Evolutionary conservation across 2,329 filamentous ascomycete genomes (phyloP), one percentile per base, ranked within the genome.

Genomic region (Aspergillus viridinutans): DNA sequence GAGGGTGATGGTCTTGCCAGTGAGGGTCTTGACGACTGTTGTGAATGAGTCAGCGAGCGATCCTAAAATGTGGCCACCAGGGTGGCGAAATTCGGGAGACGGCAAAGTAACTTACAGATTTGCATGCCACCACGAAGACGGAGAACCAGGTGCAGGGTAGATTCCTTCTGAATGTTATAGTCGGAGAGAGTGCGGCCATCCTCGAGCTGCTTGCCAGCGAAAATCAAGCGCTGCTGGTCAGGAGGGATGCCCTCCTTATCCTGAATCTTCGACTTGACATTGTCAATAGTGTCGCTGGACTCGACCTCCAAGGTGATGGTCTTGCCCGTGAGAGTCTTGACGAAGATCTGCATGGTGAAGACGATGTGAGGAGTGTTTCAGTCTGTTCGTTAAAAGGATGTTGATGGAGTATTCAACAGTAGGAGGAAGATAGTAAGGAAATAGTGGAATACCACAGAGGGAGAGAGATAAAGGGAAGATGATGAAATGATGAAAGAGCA

Each of bases 261-360:
- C 67, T 83, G 81, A 49, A 83, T 83, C 73, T 84, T 84, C 59
- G 78, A 79, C 77, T 83, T 83, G 63, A 82, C 81, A 58, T 81
- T 83, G 64, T 84, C 80, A 76, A 78, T 75, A 56, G 73, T 74
- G 59, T 78, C 76, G 64, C 69, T 73, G 35, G 76, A 78, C 67
- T 79, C 77, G 57, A 80, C 78, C 77, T 81, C 79, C 59, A 76
- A 72, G 59, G 72, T 78, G 74, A 81, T 81, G 65, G 78, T 80
- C 75, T 80, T 86, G 68, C 84, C 84, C 61, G 85, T 87, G 54
- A 87, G 85, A 69, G 92, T 96, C 88, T 96, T 96, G 72, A 96
- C 92, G 79, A 96, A 97, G 84, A 97, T 96, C 85, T 96, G 92
- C 92, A 96, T 95, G 77, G 66, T 86, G 78, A 65, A 74, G 72